Percentiles rank a stretch among this genome's conserved stretches.
Conservation (phyloP, 805 yeast species). For the Wickerhamiella galacta region DNA sequence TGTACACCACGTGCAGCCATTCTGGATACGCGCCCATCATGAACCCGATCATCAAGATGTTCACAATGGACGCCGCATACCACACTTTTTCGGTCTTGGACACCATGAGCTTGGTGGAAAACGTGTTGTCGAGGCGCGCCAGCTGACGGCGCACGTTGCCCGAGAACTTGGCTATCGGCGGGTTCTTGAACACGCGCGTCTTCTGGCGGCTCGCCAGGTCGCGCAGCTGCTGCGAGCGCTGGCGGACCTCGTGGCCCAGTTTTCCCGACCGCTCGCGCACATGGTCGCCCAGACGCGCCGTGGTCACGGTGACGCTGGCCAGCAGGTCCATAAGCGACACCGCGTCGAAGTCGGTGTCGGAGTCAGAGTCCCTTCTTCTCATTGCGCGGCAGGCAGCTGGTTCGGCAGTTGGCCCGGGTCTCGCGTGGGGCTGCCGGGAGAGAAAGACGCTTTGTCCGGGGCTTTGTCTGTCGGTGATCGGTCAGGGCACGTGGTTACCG, state of each 20-base stretch:
- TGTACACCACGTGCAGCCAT: conserved; percentile 60
- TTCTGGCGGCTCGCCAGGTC: conserved; percentile 4
- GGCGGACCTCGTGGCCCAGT: conserved; percentile 5
- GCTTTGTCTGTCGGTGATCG: too few relatives aligned
- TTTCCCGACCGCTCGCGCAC: conserved; percentile 11
- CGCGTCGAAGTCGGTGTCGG: conserved; percentile 14
- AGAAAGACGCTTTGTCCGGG: too few relatives aligned
- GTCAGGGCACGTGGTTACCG: too few relatives aligned
- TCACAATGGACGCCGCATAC: conserved; percentile 54
- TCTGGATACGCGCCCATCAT: conserved; percentile 64
- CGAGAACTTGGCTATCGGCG: conserved; percentile 18
- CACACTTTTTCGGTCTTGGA: conserved; percentile 55
- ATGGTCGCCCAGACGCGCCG: conserved; percentile 16
- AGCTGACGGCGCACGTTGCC: conserved; percentile 15
- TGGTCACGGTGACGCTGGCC: conserved; percentile 19
- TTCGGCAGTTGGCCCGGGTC: too few relatives aligned
- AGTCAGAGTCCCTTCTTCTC: conserved; percentile 3
- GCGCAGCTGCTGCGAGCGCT: conserved; percentile 1
- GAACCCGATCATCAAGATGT: conserved; percentile 55
- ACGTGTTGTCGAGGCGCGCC: conserved; percentile 17
- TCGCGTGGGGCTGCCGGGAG: too few relatives aligned
- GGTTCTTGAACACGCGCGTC: conserved; percentile 7
- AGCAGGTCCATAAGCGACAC: conserved; percentile 22
- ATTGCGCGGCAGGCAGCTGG: too few relatives aligned
- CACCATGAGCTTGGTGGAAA: conserved; percentile 13